These are phyloP conservation scores for Beauveria scarabaeidicola DNA, from an alignment of 2,329 filamentous ascomycete genomes.

Conservation along the genomic window DNA sequence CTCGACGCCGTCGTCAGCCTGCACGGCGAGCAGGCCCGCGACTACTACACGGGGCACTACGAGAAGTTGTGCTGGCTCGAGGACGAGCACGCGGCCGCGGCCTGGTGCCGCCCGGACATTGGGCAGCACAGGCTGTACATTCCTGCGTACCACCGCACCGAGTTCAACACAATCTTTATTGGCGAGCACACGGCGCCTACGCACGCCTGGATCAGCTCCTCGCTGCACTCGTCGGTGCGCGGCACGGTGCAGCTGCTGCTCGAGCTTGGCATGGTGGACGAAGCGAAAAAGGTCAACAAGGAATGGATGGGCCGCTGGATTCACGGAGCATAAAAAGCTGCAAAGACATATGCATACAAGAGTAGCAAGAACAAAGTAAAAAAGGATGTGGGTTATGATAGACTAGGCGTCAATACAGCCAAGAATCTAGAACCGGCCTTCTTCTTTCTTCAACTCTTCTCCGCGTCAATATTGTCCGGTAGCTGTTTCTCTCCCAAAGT, in stretches of 20 bases:
- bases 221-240: constrained; percentile 22
- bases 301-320: constrained; percentile 20
- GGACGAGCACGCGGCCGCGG: constrained; percentile 21
- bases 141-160: constrained; percentile 24
- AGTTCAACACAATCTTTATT: constrained; percentile 27
- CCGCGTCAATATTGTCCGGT: background rate
- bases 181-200: constrained; percentile 27
- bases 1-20: constrained; percentile 21
- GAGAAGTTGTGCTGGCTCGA: constrained; percentile 25
- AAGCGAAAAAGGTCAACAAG: constrained; percentile 18
- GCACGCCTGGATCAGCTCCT: constrained; percentile 25
- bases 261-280: constrained; percentile 17
- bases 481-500: background rate
- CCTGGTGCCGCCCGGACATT: constrained; percentile 23
- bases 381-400: background rate
- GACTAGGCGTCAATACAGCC: background rate
- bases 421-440: background rate
- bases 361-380: background rate
- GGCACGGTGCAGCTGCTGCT: constrained; percentile 23
- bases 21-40: constrained; percentile 20
- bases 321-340: background rate
- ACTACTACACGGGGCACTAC: constrained; percentile 24
- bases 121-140: constrained; percentile 26
- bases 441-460: background rate
- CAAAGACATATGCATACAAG: background rate